These are phyloP conservation scores for Stachybotrys chartarum DNA, from an alignment of 2,329 filamentous ascomycete species.

Conservation along the genomic window DNA sequence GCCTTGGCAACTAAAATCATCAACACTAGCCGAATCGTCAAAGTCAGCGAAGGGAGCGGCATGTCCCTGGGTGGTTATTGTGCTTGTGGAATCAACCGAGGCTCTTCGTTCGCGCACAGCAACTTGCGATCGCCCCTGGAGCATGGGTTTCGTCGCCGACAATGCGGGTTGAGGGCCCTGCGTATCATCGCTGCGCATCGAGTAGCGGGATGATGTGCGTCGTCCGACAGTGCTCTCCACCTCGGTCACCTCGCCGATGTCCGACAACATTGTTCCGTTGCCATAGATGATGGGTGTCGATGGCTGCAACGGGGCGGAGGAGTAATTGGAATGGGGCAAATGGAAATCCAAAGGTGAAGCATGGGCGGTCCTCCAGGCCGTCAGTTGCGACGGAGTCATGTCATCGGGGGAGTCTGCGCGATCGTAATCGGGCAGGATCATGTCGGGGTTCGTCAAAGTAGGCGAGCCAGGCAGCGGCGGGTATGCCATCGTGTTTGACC, in stretches of 20 bases:
- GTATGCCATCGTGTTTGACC: slow-evolving; percentile 26
- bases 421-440: slow-evolving; percentile 79
- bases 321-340: slow-evolving; percentile 31
- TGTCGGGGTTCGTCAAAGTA: slow-evolving; percentile 86
- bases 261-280: slow-evolving; percentile 62
- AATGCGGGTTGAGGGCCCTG: slow-evolving; percentile 35
- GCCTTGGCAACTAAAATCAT: slow-evolving; percentile 59
- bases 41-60: slow-evolving; percentile 50
- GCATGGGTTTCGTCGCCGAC: slow-evolving; percentile 31
- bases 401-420: slow-evolving; percentile 46
- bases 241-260: slow-evolving; percentile 53
- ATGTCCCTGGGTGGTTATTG: slow-evolving; percentile 45
- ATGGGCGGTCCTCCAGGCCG: slow-evolving; percentile 44
- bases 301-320: slow-evolving; percentile 39
- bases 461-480: slow-evolving; percentile 59
- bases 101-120: slow-evolving; percentile 40
- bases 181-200: slow-evolving; percentile 25
- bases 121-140: slow-evolving; percentile 38
- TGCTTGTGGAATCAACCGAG: slow-evolving; percentile 56
- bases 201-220: slow-evolving; percentile 26
- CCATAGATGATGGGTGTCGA: slow-evolving; percentile 62
- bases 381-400: slow-evolving; percentile 42
- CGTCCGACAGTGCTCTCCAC: slow-evolving; percentile 43
- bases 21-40: slow-evolving; percentile 54
- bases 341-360: slow-evolving; percentile 31